phyloP scores from a whole-genome alignment of 805 yeast species.

The Teunomyces barrocoloradensis region DNA sequence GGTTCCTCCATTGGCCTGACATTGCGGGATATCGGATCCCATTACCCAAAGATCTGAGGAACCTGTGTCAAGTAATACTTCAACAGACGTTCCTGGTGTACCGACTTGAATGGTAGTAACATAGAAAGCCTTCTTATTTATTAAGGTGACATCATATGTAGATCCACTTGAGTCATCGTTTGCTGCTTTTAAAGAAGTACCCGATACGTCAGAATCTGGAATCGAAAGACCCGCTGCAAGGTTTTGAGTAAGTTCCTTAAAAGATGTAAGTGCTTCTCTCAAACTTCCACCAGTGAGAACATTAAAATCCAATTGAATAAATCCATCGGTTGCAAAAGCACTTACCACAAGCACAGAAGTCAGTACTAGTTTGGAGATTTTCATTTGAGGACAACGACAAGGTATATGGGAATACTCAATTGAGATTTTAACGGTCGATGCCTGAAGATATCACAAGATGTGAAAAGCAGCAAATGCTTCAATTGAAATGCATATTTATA shows the following conservation, averaged over 20 bases:
- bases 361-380: not conserved
- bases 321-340: conserved; percentile 17
- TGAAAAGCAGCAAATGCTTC: not conserved
- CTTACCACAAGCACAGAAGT: conserved; percentile 7
- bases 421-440: too few relatives aligned
- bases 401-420: not conserved
- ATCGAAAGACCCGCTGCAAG: not conserved
- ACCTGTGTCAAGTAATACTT: conserved; percentile 70
- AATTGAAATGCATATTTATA: not conserved
- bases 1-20: conserved; percentile 20
- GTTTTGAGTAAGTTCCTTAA: not conserved
- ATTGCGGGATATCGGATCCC: conserved; percentile 18
- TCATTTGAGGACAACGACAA: not conserved
- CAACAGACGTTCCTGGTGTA: conserved; percentile 53
- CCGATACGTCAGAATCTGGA: not conserved
- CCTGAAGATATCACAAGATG: not conserved
- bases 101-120: conserved; percentile 41
- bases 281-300: conserved; percentile 21
- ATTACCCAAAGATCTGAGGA: conserved; percentile 70
- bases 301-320: conserved; percentile 22
- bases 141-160: conserved; percentile 5
- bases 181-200: not conserved
- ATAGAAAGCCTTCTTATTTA: conserved; percentile 14
- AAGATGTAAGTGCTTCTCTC: conserved; percentile 13
- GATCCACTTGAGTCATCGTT: not conserved